These are phyloP conservation scores for Termitomyces bulborhizus DNA, from an alignment of 768 basidiomycete genomes.

Conservation along the genomic window DNA sequence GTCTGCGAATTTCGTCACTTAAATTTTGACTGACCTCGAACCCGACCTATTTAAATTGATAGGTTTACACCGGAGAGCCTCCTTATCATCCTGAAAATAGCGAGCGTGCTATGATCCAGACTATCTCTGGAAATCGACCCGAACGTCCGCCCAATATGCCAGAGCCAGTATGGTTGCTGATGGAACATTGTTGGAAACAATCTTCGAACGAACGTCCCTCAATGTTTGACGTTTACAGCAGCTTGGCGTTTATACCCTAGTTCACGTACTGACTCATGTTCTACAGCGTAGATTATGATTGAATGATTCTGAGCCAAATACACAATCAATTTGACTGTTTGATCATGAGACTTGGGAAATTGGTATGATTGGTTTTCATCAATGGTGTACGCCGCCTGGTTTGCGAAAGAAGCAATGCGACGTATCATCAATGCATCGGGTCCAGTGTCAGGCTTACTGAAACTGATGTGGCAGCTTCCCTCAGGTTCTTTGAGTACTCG, in stretches of 20 bases:
- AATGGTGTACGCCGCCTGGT: too few relatives aligned
- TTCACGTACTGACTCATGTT: not conserved
- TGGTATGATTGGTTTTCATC: too few relatives aligned
- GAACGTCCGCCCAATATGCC: constrained; percentile 3
- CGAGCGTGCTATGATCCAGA: not conserved
- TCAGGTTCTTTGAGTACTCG: too few relatives aligned
- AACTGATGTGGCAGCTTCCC: not conserved
- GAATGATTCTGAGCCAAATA: not conserved
- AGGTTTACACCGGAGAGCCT: constrained; percentile 7
- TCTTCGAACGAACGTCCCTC: not conserved
- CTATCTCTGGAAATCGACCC: not conserved
- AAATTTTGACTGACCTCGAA: not conserved
- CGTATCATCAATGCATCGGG: too few relatives aligned
- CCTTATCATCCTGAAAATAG: not conserved
- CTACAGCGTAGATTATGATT: not conserved
- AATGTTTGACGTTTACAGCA: constrained; percentile 3
- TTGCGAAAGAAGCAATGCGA: too few relatives aligned
- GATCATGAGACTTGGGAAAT: not conserved
- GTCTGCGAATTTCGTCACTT: not conserved
- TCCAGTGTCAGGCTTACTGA: too few relatives aligned
- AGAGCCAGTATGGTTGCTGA: constrained; percentile 2
- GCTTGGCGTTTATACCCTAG: constrained; percentile 6
- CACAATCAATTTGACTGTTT: not conserved
- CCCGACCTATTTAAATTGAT: not conserved
- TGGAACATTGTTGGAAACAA: constrained; percentile 6